Evolutionary conservation across 371 early-diverging fungal species (phyloP).

Genomic region (Enterocytospora artemiae): DNA sequence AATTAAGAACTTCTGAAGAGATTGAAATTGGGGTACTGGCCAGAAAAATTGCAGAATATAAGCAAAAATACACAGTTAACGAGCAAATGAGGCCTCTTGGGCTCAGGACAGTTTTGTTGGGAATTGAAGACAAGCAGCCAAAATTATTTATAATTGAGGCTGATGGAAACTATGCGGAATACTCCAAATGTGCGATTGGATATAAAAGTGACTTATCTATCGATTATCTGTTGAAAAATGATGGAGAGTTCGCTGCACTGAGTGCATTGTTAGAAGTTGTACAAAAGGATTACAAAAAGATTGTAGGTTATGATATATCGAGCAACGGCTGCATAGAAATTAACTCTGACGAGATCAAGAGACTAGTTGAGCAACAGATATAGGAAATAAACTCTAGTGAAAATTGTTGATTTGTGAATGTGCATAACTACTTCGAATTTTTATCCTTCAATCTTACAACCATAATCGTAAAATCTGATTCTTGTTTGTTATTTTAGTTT

Average conservation of each 20-base stretch:
- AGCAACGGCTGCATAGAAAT: constrained; percentile 15
- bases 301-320: constrained; percentile 25
- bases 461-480: too few relatives aligned
- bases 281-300: constrained; percentile 41
- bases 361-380: neutral
- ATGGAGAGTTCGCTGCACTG: constrained; percentile 15
- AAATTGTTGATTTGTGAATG: too few relatives aligned
- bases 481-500: too few relatives aligned
- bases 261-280: constrained; percentile 34
- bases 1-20: constrained; percentile 61
- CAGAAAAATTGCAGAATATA: constrained; percentile 34
- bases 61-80: constrained; percentile 90
- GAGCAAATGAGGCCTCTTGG: constrained; percentile 97
- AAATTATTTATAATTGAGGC: constrained; percentile 93
- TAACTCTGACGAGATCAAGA: neutral
- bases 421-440: too few relatives aligned
- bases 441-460: too few relatives aligned
- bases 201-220: constrained; percentile 36
- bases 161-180: constrained; percentile 91
- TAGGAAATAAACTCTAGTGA: too few relatives aligned
- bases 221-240: constrained; percentile 22
- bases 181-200: constrained; percentile 66
- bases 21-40: constrained; percentile 89
- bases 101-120: constrained; percentile 84
- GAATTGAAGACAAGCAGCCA: constrained; percentile 70